Evolutionary conservation across 78 protist genomes (phyloP).

Genomic region (Speleostelium caveatum): DNA sequence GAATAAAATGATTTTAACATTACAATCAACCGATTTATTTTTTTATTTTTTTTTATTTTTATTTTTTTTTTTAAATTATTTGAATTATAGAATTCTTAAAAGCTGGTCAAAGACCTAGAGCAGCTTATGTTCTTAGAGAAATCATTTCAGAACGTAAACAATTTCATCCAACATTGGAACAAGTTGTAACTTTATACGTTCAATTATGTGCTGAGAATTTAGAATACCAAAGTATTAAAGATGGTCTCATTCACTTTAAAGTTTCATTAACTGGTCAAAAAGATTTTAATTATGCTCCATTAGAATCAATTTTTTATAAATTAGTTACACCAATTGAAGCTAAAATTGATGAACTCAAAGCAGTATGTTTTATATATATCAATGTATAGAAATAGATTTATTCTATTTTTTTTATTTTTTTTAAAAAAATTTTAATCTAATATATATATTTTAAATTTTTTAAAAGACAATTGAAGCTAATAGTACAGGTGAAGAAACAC

Average conservation of each 20-base stretch:
- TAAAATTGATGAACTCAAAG: constrained; percentile 45
- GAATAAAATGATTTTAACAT: neutral
- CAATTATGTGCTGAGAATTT: constrained; percentile 39
- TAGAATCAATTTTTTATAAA: constrained; percentile 62
- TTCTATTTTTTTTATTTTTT: no score
- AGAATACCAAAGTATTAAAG: constrained; percentile 48
- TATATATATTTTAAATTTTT: no score
- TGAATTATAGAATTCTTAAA: constrained; percentile 34
- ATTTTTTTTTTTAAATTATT: no score
- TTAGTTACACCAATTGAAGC: constrained; percentile 55
- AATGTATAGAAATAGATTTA: neutral
- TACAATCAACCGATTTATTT: neutral
- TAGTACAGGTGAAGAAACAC: neutral
- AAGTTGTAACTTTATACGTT: constrained; percentile 48
- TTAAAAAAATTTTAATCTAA: no score
- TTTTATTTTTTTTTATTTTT: no score
- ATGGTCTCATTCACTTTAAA: constrained; percentile 81
- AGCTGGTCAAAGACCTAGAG: constrained; percentile 30
- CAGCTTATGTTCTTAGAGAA: constrained; percentile 24
- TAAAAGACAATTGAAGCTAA: constrained; percentile 84
- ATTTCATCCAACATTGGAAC: constrained; percentile 64
- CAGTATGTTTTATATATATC: neutral
- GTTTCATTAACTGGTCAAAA: constrained; percentile 57
- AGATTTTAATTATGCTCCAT: constrained; percentile 36
- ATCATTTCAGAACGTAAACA: constrained; percentile 33